Percentiles rank a stretch among this genome's conserved stretches.
Conservation (phyloP, 768 basidiomycete genomes). For the Mrakia hoshinonis region DNA sequence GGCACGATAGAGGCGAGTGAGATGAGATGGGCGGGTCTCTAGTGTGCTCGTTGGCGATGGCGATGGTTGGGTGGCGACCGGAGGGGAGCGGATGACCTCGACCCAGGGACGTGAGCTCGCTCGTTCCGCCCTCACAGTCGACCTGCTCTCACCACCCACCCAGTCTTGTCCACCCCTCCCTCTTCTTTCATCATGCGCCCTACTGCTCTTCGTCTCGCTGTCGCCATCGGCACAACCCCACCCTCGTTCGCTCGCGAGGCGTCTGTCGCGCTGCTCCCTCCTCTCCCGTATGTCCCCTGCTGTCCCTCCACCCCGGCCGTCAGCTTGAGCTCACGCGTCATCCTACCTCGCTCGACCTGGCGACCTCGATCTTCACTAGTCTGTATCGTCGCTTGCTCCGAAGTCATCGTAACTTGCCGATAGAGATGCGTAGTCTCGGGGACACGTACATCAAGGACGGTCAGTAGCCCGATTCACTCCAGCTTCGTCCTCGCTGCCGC, state of each 20-base stretch:
- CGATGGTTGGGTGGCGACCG: too few relatives aligned
- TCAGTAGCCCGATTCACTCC: conserved; percentile 1
- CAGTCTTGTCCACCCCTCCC: not conserved
- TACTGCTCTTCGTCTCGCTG: conserved; percentile 6
- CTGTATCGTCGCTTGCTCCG: conserved; percentile 71
- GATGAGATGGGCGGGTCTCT: too few relatives aligned
- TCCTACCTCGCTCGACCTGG: conserved; percentile 5
- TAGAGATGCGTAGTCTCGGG: conserved; percentile 74
- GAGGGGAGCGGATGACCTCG: too few relatives aligned
- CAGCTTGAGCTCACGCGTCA: too few relatives aligned
- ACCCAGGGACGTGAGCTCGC: not conserved
- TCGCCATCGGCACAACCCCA: not conserved
- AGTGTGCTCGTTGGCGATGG: too few relatives aligned
- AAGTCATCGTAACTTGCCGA: conserved; percentile 62
- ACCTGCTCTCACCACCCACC: not conserved
- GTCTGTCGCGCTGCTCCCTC: conserved; percentile 53
- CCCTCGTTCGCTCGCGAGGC: conserved; percentile 10
- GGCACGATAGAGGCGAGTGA: too few relatives aligned
- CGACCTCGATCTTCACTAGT: conserved; percentile 42
- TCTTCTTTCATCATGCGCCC: not conserved
- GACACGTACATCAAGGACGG: conserved; percentile 70
- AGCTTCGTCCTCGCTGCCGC: not conserved
- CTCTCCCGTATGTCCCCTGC: conserved; percentile 57
- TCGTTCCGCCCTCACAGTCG: not conserved
- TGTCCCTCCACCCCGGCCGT: not conserved